These are phyloP conservation scores for Solanum hybrid DNA, from an alignment of 305 asterid genomes.

Conservation along the genomic window DNA sequence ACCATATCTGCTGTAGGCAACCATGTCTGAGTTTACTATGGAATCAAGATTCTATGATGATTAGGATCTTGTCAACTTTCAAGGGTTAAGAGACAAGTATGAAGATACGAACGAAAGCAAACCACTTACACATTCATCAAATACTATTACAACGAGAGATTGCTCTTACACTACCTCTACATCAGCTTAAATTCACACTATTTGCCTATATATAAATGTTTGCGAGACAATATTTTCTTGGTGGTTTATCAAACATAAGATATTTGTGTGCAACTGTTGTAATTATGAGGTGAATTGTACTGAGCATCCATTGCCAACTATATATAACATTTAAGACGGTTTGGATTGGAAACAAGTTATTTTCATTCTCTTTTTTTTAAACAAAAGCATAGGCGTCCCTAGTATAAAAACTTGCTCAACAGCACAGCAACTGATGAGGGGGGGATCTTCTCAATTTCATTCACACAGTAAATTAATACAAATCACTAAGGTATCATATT, in stretches of 20 bases:
- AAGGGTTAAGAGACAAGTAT: not conserved
- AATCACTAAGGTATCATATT: no score
- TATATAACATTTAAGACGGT: not conserved
- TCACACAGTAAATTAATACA: no score
- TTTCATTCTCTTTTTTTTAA: no score
- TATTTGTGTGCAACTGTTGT: not conserved
- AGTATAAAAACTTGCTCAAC: no score
- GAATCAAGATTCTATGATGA: not conserved
- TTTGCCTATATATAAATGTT: no score
- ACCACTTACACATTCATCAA: not conserved
- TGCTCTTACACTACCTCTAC: not conserved
- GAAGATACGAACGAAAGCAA: not conserved
- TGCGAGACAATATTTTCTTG: not conserved
- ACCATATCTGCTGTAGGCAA: slow-evolving; percentile 26
- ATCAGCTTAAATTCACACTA: not conserved
- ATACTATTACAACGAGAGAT: not conserved
- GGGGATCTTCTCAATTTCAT: no score
- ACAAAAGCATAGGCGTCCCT: no score
- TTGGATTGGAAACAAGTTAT: not conserved
- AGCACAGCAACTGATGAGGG: no score
- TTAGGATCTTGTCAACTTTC: not conserved
- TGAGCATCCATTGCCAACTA: not conserved
- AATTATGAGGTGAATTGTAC: not conserved
- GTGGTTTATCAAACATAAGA: not conserved
- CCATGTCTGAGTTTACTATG: not conserved